phyloP scores from a whole-genome alignment of 1,284 basidiomycete genomes.

The Fistulina hepatica region DNA sequence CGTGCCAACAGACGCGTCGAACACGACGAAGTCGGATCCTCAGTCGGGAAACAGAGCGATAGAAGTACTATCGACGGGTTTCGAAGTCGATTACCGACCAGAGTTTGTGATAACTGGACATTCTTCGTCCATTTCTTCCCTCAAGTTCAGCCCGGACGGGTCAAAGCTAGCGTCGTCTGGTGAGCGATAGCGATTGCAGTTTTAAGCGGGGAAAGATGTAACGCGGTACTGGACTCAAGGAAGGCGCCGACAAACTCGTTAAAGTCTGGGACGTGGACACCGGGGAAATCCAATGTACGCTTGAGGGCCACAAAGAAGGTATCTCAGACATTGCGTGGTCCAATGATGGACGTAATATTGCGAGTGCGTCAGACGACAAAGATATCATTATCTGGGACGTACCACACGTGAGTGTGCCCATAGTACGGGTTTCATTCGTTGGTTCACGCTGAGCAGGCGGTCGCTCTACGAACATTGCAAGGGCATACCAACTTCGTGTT shows the following conservation, averaged over 20 bases:
- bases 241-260: conserved; percentile 70
- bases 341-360: conserved; percentile 66
- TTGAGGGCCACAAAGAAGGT: conserved; percentile 66
- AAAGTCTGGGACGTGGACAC: conserved; percentile 69
- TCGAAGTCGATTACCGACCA: too few relatives aligned
- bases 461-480: conserved; percentile 47
- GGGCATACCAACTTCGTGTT: conserved; percentile 94
- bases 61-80: too few relatives aligned
- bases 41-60: too few relatives aligned
- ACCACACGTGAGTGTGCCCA: conserved; percentile 39
- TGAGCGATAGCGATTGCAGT: conserved; percentile 26
- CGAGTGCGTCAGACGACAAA: conserved; percentile 87
- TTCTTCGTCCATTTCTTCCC: conserved; percentile 57
- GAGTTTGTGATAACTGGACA: conserved; percentile 74
- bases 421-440: background rate
- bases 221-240: conserved; percentile 24
- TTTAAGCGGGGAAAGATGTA: conserved; percentile 15
- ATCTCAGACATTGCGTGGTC: conserved; percentile 88
- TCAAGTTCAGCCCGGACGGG: conserved; percentile 76
- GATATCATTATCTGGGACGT: conserved; percentile 75
- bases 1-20: too few relatives aligned
- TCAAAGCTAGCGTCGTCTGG: conserved; percentile 63
- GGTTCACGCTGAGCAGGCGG: conserved; percentile 32
- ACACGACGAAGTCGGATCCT: too few relatives aligned
- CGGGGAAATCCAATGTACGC: conserved; percentile 61